Base-by-base conservation (phyloP, 148 eudicot species). In the Gaultheria prostrata region DNA sequence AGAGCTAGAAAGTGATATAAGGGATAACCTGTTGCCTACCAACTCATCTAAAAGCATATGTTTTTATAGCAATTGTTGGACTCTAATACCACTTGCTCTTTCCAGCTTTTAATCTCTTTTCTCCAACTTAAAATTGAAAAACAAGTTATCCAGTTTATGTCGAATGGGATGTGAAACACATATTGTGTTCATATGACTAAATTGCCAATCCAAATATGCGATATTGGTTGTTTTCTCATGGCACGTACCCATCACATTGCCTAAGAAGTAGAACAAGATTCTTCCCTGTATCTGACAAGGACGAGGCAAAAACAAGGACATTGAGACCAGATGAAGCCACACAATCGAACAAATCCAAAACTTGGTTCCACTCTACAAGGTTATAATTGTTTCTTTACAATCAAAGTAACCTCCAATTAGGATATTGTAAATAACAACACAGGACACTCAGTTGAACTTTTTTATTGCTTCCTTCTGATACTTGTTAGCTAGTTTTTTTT, bases 311-410 rank as follows among this genome's bases (percentile, higher is more conserved):
- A 75, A n/a, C 24, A 9, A 75, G 3, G 7, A 45, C 30, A 13
- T 46, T 24, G 78, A 75, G 78, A 46, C n/a, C 54, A 75, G 50
- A 74, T 75, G 78, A 75, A 75, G 28, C 54, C 54, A 75, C 28
- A 8, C 17, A 50, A 75, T n/a, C 17, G 7, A 46, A 21, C 10
- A 28, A 46, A 48, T 75, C 8, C 32, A 46, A 75, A 49, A 77
- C 39, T 50, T 49, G 28, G 6, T 20, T 76, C 78, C 26, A n/a
- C 78, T n/a, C 30, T n/a, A 26, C 26, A n/a, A 26, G 33, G 28
- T n/a, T n/a, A 7, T 65, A 9, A 2, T n/a, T 8, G 21, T 26
- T 75, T 13, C 53, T n/a, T 45, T 26, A 43, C 26, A 20, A 21
- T 75, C n/a, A n/a, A 75, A 43, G 21, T 46, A 3, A 75, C 49